Percentiles rank a stretch among this genome's conserved stretches.
These are phyloP conservation scores for Cochlearia excelsa DNA, from an alignment of 345 rosid genomes.

Conservation along the genomic window DNA sequence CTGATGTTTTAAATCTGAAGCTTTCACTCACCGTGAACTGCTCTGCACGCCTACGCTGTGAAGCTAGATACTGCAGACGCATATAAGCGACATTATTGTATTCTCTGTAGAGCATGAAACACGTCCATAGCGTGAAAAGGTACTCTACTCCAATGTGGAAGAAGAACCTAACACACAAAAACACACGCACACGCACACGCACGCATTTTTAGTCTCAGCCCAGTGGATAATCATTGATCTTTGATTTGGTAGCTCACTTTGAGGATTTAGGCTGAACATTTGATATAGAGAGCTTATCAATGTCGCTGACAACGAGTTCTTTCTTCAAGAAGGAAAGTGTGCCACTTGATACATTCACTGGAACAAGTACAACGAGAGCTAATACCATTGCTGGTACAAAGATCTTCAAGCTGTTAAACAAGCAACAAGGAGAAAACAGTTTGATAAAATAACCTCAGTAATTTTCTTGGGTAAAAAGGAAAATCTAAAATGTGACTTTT, in stretches of 20 bases:
- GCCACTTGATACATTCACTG: slow-evolving; percentile 91
- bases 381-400: slow-evolving; percentile 71
- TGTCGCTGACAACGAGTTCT: slow-evolving; percentile 82
- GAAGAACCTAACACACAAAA: slow-evolving; percentile 59
- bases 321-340: slow-evolving; percentile 70
- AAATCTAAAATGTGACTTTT: slow-evolving; percentile 14
- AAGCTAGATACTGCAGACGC: slow-evolving; percentile 82
- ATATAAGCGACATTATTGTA: slow-evolving; percentile 65
- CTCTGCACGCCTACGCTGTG: slow-evolving; percentile 70
- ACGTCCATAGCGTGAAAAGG: slow-evolving; percentile 80
- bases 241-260: slow-evolving; percentile 41
- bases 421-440: background rate
- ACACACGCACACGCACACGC: background rate
- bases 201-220: background rate
- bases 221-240: background rate
- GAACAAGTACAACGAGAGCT: slow-evolving; percentile 77
- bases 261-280: slow-evolving; percentile 76
- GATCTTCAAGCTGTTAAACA: slow-evolving; percentile 73
- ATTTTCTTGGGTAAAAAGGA: slow-evolving; percentile 4
- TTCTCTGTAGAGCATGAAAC: slow-evolving; percentile 90
- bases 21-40: slow-evolving; percentile 85
- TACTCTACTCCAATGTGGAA: slow-evolving; percentile 80
- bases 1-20: background rate
- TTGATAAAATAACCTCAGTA: slow-evolving; percentile 1
- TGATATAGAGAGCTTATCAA: slow-evolving; percentile 92